Conservation (phyloP, 305 asterid species). For the Fraxinus floribunda region DNA sequence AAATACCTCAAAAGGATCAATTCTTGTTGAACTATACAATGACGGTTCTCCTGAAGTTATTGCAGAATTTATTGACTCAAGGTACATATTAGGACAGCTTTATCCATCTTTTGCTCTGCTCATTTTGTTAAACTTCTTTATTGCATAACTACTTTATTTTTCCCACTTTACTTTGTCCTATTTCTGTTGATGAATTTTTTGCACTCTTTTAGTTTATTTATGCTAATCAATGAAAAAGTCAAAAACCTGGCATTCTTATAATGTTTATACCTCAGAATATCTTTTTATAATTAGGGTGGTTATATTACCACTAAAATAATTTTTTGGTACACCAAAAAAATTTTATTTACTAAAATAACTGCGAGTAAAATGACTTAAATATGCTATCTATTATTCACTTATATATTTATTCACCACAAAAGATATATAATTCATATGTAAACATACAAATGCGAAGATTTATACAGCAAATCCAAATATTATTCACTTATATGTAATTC, state of each 20-base stretch:
- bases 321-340: too few species aligned
- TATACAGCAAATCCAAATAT: too few species aligned
- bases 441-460: too few species aligned
- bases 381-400: too few species aligned
- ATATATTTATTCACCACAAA: too few species aligned
- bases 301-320: too few species aligned
- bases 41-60: conserved; percentile 81
- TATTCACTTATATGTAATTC: too few species aligned
- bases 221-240: neutral
- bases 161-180: neutral
- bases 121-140: neutral
- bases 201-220: neutral
- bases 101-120: conserved; percentile 17
- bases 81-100: conserved; percentile 43
- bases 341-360: too few species aligned
- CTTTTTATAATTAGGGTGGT: too few species aligned
- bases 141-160: neutral
- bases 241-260: neutral
- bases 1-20: conserved; percentile 70
- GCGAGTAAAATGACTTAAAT: too few species aligned
- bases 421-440: too few species aligned
- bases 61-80: conserved; percentile 56
- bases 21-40: conserved; percentile 76
- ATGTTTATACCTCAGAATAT: neutral
- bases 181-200: neutral